These are phyloP conservation scores for Exserohilum turcica DNA, from an alignment of 2,329 filamentous ascomycete genomes.

Conservation along the genomic window DNA sequence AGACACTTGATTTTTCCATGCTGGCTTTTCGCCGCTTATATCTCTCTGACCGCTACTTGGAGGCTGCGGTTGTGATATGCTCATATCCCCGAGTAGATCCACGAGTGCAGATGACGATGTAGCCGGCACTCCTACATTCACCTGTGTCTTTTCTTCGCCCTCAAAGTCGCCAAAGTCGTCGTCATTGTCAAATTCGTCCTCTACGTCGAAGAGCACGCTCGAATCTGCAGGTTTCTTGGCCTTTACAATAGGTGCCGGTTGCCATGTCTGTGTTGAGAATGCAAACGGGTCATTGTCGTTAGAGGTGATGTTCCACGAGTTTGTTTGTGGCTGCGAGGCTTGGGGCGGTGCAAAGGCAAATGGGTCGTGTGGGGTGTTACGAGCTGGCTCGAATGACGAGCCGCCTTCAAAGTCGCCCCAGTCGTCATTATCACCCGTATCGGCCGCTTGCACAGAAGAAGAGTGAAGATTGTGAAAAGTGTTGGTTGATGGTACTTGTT, in stretches of 20 bases:
- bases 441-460: not conserved
- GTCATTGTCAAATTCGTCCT: conserved; percentile 43
- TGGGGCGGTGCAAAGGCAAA: conserved; percentile 22
- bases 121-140: conserved; percentile 4
- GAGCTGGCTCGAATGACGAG: conserved; percentile 20
- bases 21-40: not conserved
- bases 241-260: conserved; percentile 34
- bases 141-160: conserved; percentile 19
- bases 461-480: conserved; percentile 7
- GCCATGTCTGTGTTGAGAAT: conserved; percentile 26
- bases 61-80: conserved; percentile 26
- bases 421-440: conserved; percentile 42
- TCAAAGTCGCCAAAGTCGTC: conserved; percentile 49
- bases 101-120: conserved; percentile 23
- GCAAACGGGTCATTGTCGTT: conserved; percentile 20
- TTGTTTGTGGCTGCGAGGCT: conserved; percentile 17
- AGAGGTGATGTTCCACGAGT: conserved; percentile 10
- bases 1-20: not conserved
- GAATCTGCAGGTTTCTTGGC: conserved; percentile 43
- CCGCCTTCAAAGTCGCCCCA: conserved; percentile 51
- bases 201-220: conserved; percentile 49
- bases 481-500: conserved; percentile 14
- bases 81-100: conserved; percentile 37
- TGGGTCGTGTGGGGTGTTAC: conserved; percentile 22
- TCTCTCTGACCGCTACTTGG: conserved; percentile 1